Base-by-base conservation (phyloP, 208 protist genomes). In the Trypanosoma lewisi region DNA sequence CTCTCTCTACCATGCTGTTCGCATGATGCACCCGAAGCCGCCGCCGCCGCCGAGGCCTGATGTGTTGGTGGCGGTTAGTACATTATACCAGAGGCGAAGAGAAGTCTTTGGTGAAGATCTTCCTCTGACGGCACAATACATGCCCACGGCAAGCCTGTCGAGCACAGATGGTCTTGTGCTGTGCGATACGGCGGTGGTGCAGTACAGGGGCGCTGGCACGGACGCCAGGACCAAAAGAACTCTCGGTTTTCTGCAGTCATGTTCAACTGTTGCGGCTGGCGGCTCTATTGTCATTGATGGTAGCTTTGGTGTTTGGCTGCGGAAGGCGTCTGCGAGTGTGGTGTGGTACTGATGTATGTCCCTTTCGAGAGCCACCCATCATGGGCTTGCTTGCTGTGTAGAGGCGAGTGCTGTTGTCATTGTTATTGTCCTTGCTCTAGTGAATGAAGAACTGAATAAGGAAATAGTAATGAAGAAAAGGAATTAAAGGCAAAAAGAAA, bases 1-100 rank as follows among this genome's bases (percentile, higher is more conserved):
- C 1, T 81, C 75, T 0, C 73, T 94, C 19, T 89, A 88, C 59
- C 69, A 87, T 33, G 78, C 84, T 6, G 60, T 80, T 11, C 62
- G 47, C 14, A 44, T 67, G 17, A 25, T 63, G 16, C 37, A 45
- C 1, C 27, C 33, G 36, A 45, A 49, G 12, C 25, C 65, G n/a
- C n/a, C n/a, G n/a, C n/a, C 63, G 16, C 37, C 31, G 3, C 27
- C 33, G 36, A 45, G 41, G 12, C 25, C 65, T 19, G 69, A 66
- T 21, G 60, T 39, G 8, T 58, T 45, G 16, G 9, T 33, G 1
- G 37, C 66, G n/a, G 60, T 84, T 51, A 57, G 58, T 8, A 39
- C 67, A 14, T 54, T 85, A 3, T 85, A 82, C 37, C 21, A 25
- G 12, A 41, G 71, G 7, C 70, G 79, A 2, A 55, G 72, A 28